phyloP scores from a whole-genome alignment of 371 early-diverging fungal species.

The Apophysomyces ossiformis region DNA sequence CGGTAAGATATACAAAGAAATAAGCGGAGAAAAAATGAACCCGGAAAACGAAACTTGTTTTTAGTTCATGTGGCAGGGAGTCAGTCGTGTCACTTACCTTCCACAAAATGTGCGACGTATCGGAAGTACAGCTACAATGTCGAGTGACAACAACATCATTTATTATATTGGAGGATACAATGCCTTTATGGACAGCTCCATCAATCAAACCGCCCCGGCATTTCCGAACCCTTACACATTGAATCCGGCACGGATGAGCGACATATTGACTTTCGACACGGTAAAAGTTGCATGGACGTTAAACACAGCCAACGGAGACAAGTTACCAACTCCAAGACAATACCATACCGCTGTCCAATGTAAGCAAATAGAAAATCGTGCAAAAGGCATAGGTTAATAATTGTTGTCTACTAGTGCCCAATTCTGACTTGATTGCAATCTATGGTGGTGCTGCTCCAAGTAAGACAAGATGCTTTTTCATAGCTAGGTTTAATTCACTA shows the following conservation, averaged over 20 bases:
- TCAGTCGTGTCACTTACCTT: background rate
- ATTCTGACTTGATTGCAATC: background rate
- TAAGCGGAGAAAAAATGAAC: no score
- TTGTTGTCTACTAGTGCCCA: background rate
- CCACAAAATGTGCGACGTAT: background rate
- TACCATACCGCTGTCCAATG: background rate
- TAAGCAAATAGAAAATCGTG: background rate
- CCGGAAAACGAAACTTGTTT: background rate
- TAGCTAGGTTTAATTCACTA: no score
- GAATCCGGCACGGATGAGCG: background rate
- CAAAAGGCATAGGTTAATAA: no score
- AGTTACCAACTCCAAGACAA: background rate
- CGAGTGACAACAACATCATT: background rate
- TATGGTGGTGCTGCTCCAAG: background rate
- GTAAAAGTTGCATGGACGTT: background rate
- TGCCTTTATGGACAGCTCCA: background rate
- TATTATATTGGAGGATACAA: conserved; percentile 2
- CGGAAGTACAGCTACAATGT: background rate
- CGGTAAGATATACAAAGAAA: background rate
- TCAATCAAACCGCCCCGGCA: background rate
- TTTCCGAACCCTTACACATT: background rate
- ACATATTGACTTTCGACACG: background rate
- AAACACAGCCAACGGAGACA: background rate
- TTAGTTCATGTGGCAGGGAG: background rate
- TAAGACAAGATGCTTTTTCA: background rate